A percentile compares a stretch with the other conserved stretches of the same genome.
phyloP scores from a whole-genome alignment of 2,329 filamentous ascomycete genomes.

The Penicillium sp. region DNA sequence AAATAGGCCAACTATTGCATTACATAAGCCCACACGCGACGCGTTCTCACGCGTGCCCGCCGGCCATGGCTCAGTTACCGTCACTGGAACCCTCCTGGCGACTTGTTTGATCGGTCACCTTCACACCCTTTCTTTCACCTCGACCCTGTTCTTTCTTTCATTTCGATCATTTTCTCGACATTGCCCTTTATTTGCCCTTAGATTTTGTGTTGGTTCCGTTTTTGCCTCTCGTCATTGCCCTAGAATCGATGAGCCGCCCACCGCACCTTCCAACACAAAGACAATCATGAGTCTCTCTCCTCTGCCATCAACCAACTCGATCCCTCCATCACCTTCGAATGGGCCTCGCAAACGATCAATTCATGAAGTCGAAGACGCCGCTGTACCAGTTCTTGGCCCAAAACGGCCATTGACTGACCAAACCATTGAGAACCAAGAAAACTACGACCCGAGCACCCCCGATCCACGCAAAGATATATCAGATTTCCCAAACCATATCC shows the following conservation, averaged over 20 bases:
- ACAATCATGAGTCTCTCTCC: conserved; percentile 25
- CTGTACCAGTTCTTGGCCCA: conserved; percentile 11
- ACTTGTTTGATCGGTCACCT: too few relatives aligned
- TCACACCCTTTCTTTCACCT: neutral
- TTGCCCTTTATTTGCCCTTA: neutral
- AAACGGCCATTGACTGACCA: conserved; percentile 18
- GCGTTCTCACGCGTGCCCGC: neutral
- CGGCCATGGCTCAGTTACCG: neutral
- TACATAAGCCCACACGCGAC: conserved; percentile 1
- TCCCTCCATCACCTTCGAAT: conserved; percentile 20
- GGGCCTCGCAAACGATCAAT: conserved; percentile 35
- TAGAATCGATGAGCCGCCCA: neutral
- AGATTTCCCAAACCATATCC: neutral
- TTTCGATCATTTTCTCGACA: too few relatives aligned
- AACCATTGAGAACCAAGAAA: conserved; percentile 28
- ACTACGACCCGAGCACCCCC: conserved; percentile 17
- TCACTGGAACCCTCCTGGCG: neutral
- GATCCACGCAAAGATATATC: neutral
- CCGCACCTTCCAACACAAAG: conserved; percentile 22
- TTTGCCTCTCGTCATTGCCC: neutral
- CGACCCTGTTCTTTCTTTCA: neutral
- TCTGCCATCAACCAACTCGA: conserved; percentile 17
- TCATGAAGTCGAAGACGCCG: conserved; percentile 30
- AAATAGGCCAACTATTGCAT: neutral
- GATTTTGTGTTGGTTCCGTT: neutral